Base-by-base conservation (phyloP, 257 asterid species). In the Ballota nigra region DNA sequence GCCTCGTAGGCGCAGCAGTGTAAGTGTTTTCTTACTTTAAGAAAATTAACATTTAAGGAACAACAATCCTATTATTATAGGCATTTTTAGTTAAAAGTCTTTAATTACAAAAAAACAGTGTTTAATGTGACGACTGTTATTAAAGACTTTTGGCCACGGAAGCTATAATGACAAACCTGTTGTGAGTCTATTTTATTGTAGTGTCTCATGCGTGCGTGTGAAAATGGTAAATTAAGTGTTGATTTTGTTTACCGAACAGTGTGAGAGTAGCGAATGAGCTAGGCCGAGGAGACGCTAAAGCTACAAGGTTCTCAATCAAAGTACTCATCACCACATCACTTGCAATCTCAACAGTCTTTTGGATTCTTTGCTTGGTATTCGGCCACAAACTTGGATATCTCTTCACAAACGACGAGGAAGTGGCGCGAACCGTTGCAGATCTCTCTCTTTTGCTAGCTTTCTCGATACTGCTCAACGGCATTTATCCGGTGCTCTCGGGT, bases 1-100 rank as follows among this genome's bases (percentile, higher is more conserved):
- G 92, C 60, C 77, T 88, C 45, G 81, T 84, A 62, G 92, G 86
- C 4, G 90, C 96, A 47, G 86, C 96, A 69, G 92, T 86, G 81
- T 6, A 77, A 22, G 20, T 23, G 24, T 40, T 57, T 26, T 22
- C 61, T n/a, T n/a, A n/a, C n/a, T n/a, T n/a, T n/a, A n/a, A n/a
- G n/a, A n/a, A n/a, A n/a, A n/a, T n/a, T n/a, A n/a, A n/a, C n/a
- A n/a, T n/a, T n/a, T n/a, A n/a, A n/a, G n/a, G n/a, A n/a, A n/a
- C n/a, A n/a, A n/a, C n/a, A n/a, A n/a, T n/a, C n/a, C n/a, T n/a
- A n/a, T n/a, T n/a, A n/a, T n/a, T n/a, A n/a, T n/a, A n/a, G n/a
- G n/a, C n/a, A n/a, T n/a, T n/a, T n/a, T n/a, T n/a, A n/a, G n/a
- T n/a, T n/a, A n/a, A n/a, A n/a, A n/a, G n/a, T n/a, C n/a, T n/a